Evolutionary conservation across 129 eudicot species (phyloP).

Genomic region (Saussurea involucrata): DNA sequence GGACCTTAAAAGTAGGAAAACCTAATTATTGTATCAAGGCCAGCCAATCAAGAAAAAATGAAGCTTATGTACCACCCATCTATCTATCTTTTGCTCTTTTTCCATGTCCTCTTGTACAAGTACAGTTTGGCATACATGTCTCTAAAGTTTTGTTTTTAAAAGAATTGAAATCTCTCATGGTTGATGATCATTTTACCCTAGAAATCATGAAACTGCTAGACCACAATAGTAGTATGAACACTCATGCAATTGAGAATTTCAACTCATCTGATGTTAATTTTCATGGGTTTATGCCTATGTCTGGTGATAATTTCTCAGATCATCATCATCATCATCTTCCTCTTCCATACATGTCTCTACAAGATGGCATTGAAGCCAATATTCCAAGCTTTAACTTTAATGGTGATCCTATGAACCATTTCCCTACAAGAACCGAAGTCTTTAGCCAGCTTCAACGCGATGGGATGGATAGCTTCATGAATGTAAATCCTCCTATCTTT

Average conservation of each 20-base stretch:
- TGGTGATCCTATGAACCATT: constrained; percentile 32
- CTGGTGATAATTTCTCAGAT: constrained; percentile 31
- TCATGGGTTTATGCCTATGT: constrained; percentile 38
- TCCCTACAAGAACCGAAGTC: constrained; percentile 19
- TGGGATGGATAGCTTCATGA: constrained; percentile 20
- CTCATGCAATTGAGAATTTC: constrained; percentile 28
- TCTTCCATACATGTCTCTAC: constrained; percentile 16
- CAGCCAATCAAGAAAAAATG: constrained; percentile 18
- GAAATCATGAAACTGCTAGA: constrained; percentile 33
- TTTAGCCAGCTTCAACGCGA: constrained; percentile 19
- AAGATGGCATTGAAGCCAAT: constrained; percentile 10
- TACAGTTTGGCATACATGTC: constrained; percentile 30
- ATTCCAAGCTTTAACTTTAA: constrained; percentile 16
- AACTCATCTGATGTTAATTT: constrained; percentile 26
- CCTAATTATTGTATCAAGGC: constrained; percentile 39
- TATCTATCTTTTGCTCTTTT: constrained; percentile 20
- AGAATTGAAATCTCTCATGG: constrained; percentile 15
- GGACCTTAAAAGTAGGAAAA: constrained; percentile 24
- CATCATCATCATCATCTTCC: constrained; percentile 33
- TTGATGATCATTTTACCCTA: constrained; percentile 2
- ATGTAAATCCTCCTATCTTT: constrained; percentile 27
- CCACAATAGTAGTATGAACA: constrained; percentile 40
- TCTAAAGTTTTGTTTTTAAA: constrained; percentile 16
- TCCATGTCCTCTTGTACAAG: constrained; percentile 26
- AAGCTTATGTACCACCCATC: constrained; percentile 31